Conservation (phyloP, 1,139 yeast genomes). For the Diutina sp. region DNA sequence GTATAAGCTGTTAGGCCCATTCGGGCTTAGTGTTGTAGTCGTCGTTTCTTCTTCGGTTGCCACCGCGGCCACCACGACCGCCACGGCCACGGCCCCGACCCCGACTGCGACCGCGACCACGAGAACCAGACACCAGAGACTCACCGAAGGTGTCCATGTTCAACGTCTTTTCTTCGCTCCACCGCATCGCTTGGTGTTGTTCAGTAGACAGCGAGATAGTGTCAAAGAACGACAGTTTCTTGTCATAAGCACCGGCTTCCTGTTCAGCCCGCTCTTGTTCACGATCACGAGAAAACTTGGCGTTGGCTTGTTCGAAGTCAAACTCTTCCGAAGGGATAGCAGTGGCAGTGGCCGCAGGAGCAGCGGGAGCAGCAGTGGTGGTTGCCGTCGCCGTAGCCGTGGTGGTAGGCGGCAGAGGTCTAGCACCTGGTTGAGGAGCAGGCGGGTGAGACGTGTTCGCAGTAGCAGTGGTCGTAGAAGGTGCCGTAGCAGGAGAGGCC, state of each 20-base stretch:
- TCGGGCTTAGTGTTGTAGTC: slow-evolving; percentile 13
- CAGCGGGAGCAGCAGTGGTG: background rate
- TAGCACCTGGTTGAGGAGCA: background rate
- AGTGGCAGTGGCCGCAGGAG: background rate
- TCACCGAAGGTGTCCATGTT: slow-evolving; percentile 64
- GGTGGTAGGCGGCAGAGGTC: background rate
- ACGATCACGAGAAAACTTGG: slow-evolving; percentile 33
- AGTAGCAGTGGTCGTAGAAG: background rate
- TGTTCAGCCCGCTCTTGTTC: slow-evolving; percentile 7
- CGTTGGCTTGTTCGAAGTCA: slow-evolving; percentile 60
- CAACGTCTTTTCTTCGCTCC: slow-evolving; percentile 9
- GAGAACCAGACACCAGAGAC: slow-evolving; percentile 17
- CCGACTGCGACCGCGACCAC: slow-evolving; percentile 18
- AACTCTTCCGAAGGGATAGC: slow-evolving; percentile 11
- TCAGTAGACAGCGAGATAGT: slow-evolving; percentile 40
- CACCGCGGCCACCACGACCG: slow-evolving; percentile 14
- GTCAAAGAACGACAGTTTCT: slow-evolving; percentile 65
- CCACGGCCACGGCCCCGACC: slow-evolving; percentile 19
- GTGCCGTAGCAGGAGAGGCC: background rate
- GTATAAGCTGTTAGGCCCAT: slow-evolving; percentile 6
- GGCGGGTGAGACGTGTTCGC: background rate
- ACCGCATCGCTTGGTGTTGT: slow-evolving; percentile 1
- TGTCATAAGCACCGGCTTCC: slow-evolving; percentile 10
- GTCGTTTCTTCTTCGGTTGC: slow-evolving; percentile 18
- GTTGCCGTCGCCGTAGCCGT: background rate